A percentile compares a stretch with the other conserved stretches of the same genome.
These are phyloP conservation scores for Fraxinus sp. DNA, from an alignment of 305 asterid species.

Conservation along the genomic window DNA sequence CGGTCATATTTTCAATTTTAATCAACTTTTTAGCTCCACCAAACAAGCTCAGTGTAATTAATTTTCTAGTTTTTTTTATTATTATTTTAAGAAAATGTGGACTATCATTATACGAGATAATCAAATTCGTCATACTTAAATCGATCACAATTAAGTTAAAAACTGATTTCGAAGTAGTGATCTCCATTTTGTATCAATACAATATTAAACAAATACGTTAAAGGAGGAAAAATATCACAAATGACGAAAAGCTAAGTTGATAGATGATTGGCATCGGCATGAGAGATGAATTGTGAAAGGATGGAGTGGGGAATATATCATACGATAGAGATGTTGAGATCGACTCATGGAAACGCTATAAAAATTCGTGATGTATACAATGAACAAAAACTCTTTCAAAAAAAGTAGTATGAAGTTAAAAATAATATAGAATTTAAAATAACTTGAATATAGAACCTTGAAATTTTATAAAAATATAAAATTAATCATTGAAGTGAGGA, in stretches of 20 bases:
- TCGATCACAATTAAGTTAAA: no score
- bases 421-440: no score
- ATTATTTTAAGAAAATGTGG: not conserved
- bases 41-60: no score
- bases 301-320: not conserved
- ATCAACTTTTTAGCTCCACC: no score
- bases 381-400: no score
- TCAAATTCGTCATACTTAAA: not conserved
- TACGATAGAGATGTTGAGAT: not conserved
- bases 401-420: no score
- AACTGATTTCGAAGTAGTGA: not conserved
- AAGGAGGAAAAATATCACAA: not conserved
- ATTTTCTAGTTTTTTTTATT: not conserved
- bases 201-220: no score
- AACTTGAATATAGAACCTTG: not conserved
- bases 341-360: not conserved
- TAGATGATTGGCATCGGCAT: not conserved
- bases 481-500: not conserved
- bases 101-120: no score
- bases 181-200: not conserved
- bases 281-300: not conserved
- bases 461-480: no score
- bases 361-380: not conserved
- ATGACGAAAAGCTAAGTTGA: no score
- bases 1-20: no score